Evolutionary conservation across 2,329 filamentous ascomycete species (phyloP).

Genomic region (Fusarium sp.): DNA sequence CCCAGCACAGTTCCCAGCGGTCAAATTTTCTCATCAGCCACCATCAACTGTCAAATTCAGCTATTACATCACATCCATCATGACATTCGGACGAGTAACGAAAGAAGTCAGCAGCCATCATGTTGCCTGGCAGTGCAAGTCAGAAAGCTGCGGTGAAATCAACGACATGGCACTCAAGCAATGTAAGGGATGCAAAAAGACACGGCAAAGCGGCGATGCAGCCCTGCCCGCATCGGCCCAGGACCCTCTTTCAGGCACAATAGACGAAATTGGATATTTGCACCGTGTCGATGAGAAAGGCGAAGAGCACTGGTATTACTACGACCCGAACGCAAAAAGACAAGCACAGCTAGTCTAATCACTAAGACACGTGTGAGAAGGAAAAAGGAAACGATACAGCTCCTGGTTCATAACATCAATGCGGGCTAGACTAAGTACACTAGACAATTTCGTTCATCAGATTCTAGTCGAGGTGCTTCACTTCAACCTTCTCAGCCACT

Average conservation of each 20-base stretch:
- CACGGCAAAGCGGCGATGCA: not conserved
- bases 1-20: fast-evolving
- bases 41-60: fast-evolving
- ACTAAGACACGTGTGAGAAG: fast-evolving
- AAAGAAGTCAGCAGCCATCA: not conserved
- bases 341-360: not conserved
- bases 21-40: fast-evolving
- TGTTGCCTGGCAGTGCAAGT: not conserved
- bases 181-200: fast-evolving
- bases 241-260: not conserved
- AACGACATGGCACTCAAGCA: not conserved
- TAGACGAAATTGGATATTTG: not conserved
- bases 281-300: not conserved
- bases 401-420: not conserved
- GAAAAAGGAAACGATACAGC: not conserved
- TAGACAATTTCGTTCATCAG: not conserved
- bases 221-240: fast-evolving
- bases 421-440: not conserved
- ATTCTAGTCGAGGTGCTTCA: constrained; percentile 10
- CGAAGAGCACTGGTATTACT: not conserved
- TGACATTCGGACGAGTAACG: not conserved
- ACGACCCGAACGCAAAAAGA: fast-evolving
- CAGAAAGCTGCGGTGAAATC: fast-evolving
- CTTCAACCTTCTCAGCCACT: constrained; percentile 6
- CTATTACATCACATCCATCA: fast-evolving